Conservation (phyloP, 371 early-diverging fungal species). For the Capillidium heterosporum region DNA sequence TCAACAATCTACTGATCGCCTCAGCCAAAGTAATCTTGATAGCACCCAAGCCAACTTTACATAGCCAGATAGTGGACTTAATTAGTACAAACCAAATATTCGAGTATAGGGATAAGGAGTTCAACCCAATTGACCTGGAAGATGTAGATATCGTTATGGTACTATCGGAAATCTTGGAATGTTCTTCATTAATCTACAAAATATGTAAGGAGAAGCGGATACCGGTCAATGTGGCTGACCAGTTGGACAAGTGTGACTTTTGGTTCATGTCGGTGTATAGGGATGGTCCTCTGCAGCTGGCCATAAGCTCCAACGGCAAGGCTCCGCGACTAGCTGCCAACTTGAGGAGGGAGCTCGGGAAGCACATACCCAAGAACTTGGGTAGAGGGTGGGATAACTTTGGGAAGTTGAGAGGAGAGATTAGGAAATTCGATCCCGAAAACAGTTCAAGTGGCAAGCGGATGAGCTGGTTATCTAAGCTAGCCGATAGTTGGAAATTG, state of each 20-base stretch:
- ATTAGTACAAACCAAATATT: conserved; percentile 33
- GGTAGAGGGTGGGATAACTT: conserved; percentile 52
- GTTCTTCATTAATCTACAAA: background rate
- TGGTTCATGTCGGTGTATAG: conserved; percentile 77
- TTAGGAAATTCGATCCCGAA: conserved; percentile 45
- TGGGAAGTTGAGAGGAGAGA: conserved; percentile 40
- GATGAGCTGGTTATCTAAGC: conserved; percentile 46
- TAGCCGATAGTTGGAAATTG: conserved; percentile 26
- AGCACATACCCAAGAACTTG: conserved; percentile 38
- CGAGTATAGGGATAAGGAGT: conserved; percentile 32
- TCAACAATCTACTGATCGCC: conserved; percentile 55
- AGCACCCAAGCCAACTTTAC: conserved; percentile 35
- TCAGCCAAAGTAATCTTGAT: conserved; percentile 60
- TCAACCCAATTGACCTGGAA: conserved; percentile 30
- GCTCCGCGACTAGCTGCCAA: conserved; percentile 74
- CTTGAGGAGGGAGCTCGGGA: conserved; percentile 42
- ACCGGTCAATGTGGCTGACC: conserved; percentile 85
- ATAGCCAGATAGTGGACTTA: conserved; percentile 34
- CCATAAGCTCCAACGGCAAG: conserved; percentile 76
- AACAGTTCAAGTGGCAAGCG: conserved; percentile 40
- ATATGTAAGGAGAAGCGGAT: conserved; percentile 39
- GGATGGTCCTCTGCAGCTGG: conserved; percentile 68
- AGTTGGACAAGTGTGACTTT: conserved; percentile 77
- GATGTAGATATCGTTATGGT: conserved; percentile 38
- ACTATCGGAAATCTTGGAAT: conserved; percentile 33